Evolutionary conservation across 768 basidiomycete species (phyloP), one percentile per base, ranked within the genome.

Genomic region (Hypsizygus marmoreus): DNA sequence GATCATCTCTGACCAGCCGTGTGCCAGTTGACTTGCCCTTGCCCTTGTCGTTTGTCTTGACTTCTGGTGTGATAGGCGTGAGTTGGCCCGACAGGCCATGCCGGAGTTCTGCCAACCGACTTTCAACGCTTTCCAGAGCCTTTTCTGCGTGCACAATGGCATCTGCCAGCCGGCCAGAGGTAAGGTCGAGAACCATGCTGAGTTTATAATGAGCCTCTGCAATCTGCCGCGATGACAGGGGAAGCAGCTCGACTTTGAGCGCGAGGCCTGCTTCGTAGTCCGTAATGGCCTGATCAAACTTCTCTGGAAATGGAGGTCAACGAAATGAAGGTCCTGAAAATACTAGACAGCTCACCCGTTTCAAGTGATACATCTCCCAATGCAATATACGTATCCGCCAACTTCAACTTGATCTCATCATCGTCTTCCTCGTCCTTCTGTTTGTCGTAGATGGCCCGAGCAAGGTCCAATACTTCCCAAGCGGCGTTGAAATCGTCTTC

Each of bases 401-500:
- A 75, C 69, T 89, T 91, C 42, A 95, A 76, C 60, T 79, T 84
- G 26, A 80, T 65, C 43, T 79, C 76, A 11, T 87, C 84, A 32
- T 79, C 75, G 20, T 76, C 79, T 7, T 74, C 73, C 4, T 75
- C 69, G 9, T 65, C 59, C 14, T 72, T 71, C 50, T 78, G 76
- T 64, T 86, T 88, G 53, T 84, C 81, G 58, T 91, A 94, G 48
- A 95, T 86, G 9, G 86, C 81, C 30, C 95, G 77, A 16, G 95
- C 95, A 45, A 95, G 82, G 56, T 99, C 97, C n/a, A 99, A 75
- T 2, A 95, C 86, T 61, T 97, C 91, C 94, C 95, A 99, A 10
- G 97, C 93, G 19, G 91, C 92, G 54, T 95, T 97, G 65, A 97
- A 97, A 59, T 98, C 97, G 56, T 99, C 97, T 58, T 97, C 95